phyloP scores from a whole-genome alignment of 495 filamentous ascomycete species.

The Hypoxylon cercidicola region DNA sequence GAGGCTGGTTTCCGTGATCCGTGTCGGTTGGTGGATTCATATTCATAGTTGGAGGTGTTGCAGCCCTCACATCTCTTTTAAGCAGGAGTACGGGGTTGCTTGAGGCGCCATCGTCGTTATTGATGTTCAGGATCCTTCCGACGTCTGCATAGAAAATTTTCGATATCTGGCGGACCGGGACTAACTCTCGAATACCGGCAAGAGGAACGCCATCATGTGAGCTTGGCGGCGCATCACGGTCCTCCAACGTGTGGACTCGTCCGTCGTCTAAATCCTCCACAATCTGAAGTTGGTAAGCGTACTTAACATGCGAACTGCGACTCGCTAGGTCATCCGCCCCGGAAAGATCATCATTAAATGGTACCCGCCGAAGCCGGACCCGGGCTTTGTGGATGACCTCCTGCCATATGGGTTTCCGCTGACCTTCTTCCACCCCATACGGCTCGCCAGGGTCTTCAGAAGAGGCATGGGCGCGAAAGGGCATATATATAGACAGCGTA shows the following conservation, averaged over 20 bases:
- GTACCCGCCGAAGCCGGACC: slow-evolving; percentile 76
- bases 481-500: slow-evolving; percentile 93
- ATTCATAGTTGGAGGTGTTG: slow-evolving; percentile 68
- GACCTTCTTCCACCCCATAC: slow-evolving; percentile 58
- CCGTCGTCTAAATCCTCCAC: slow-evolving; percentile 95
- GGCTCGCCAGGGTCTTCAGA: slow-evolving; percentile 49
- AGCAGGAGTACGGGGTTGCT: slow-evolving; percentile 89
- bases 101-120: slow-evolving; percentile 73
- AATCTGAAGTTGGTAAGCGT: slow-evolving; percentile 87
- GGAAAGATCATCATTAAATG: slow-evolving; percentile 45
- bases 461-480: slow-evolving; percentile 80
- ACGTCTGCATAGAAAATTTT: slow-evolving; percentile 99
- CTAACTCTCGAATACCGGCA: slow-evolving; percentile 83
- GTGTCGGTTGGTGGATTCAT: background rate
- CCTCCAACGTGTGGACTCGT: slow-evolving; percentile 84
- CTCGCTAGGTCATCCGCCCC: slow-evolving; percentile 34
- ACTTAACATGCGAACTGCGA: slow-evolving; percentile 55
- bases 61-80: slow-evolving; percentile 82
- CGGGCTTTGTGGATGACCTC: slow-evolving; percentile 96
- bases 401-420: slow-evolving; percentile 89
- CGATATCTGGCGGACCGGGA: slow-evolving; percentile 91
- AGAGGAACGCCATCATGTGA: slow-evolving; percentile 73
- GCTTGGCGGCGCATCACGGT: slow-evolving; percentile 65
- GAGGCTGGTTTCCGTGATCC: background rate
- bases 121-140: slow-evolving; percentile 92